These are phyloP conservation scores for Gossypium rotundifolium DNA, from an alignment of 345 rosid genomes.

Conservation along the genomic window DNA sequence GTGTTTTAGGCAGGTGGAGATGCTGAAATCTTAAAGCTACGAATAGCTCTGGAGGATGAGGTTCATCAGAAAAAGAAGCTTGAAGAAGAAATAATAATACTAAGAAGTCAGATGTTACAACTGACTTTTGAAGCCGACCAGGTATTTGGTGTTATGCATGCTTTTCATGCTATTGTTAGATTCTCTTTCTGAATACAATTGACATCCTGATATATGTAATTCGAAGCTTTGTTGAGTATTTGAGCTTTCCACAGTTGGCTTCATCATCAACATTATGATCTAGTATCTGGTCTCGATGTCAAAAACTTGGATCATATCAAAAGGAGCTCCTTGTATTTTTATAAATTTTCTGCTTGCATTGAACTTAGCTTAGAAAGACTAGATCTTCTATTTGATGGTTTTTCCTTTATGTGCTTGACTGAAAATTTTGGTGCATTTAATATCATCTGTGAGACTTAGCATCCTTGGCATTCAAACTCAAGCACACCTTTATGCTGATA, in stretches of 20 bases:
- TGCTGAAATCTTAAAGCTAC: constrained; percentile 67
- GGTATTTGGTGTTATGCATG: constrained; percentile 36
- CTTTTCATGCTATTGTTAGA: neutral
- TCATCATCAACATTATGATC: neutral
- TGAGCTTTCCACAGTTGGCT: constrained; percentile 7
- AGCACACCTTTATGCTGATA: neutral
- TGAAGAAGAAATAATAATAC: constrained; percentile 67
- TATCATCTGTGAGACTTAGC: neutral
- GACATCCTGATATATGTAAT: neutral
- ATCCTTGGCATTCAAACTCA: neutral
- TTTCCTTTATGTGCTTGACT: neutral
- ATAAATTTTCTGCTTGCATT: neutral
- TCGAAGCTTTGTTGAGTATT: constrained; percentile 3
- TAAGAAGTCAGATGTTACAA: constrained; percentile 79
- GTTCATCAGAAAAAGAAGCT: constrained; percentile 65
- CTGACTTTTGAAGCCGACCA: constrained; percentile 89
- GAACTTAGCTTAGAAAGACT: neutral
- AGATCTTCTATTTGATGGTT: neutral
- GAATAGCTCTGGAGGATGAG: constrained; percentile 75
- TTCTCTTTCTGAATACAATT: neutral
- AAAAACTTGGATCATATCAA: constrained; percentile 5
- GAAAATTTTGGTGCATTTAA: neutral
- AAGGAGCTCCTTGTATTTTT: neutral
- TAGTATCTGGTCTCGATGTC: neutral
- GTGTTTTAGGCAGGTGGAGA: constrained; percentile 52